A percentile compares a stretch with the other conserved stretches of the same genome.
Conservation (phyloP, 2,329 filamentous ascomycete genomes). For the Aspergillus uvarum region DNA sequence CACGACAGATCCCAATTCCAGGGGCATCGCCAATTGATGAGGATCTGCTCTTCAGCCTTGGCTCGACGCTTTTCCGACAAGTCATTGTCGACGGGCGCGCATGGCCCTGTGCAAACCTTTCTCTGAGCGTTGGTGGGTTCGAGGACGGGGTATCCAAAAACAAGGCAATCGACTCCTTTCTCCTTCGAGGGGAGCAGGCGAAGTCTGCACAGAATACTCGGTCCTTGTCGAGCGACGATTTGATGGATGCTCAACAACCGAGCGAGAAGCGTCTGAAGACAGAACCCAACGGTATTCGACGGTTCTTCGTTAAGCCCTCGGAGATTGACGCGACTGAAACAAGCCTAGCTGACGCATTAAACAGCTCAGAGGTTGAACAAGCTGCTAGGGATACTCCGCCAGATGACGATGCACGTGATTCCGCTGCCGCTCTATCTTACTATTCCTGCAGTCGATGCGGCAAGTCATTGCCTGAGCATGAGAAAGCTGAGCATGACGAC, state of each 20-base stretch:
- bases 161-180: slow-evolving; percentile 78
- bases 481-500: slow-evolving; percentile 76
- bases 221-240: slow-evolving; percentile 16
- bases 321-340: background rate
- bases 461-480: slow-evolving; percentile 56
- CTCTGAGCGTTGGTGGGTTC: slow-evolving; percentile 84
- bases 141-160: slow-evolving; percentile 84
- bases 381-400: background rate
- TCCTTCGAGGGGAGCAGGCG: slow-evolving; percentile 66
- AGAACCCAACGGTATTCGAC: slow-evolving; percentile 55
- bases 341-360: background rate
- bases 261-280: slow-evolving; percentile 48
- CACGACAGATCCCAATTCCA: slow-evolving; percentile 74
- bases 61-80: slow-evolving; percentile 73
- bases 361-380: background rate
- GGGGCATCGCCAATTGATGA: slow-evolving; percentile 73
- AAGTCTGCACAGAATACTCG: slow-evolving; percentile 42
- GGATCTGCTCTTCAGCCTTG: slow-evolving; percentile 68
- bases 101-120: slow-evolving; percentile 92
- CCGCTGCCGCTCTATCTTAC: background rate
- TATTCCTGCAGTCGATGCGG: slow-evolving; percentile 67
- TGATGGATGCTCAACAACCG: slow-evolving; percentile 17
- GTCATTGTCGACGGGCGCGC: slow-evolving; percentile 73
- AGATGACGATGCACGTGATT: background rate
- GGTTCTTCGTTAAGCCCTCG: slow-evolving; percentile 55